Evolutionary conservation across 1,284 basidiomycete genomes (phyloP).

Genomic region (Sparassis latifolia): DNA sequence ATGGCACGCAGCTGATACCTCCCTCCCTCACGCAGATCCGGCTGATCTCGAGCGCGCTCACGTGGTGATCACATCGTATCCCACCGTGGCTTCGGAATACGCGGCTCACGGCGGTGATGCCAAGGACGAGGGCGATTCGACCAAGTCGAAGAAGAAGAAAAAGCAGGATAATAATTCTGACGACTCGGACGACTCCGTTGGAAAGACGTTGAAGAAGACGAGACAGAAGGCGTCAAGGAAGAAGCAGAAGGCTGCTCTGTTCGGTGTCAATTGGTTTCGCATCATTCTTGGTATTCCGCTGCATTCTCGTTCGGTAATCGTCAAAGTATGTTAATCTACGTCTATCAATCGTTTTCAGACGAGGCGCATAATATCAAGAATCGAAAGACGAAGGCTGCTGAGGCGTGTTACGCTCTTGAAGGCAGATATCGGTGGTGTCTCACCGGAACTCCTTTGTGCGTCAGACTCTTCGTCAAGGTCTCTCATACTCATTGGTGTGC

Average conservation of each 20-base stretch:
- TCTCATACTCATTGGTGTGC: slow-evolving; percentile 6
- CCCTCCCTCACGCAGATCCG: slow-evolving; percentile 40
- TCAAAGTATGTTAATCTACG: background rate
- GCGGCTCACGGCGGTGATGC: slow-evolving; percentile 38
- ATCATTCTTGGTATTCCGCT: slow-evolving; percentile 68
- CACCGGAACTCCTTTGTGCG: slow-evolving; percentile 86
- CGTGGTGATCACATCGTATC: slow-evolving; percentile 83
- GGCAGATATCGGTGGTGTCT: slow-evolving; percentile 86
- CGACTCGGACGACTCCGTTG: slow-evolving; percentile 31
- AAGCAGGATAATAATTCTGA: slow-evolving; percentile 30
- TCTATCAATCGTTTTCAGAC: slow-evolving; percentile 39
- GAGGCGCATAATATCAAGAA: slow-evolving; percentile 99
- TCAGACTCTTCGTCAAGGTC: background rate
- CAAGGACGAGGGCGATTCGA: slow-evolving; percentile 39
- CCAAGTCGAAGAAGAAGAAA: slow-evolving; percentile 33
- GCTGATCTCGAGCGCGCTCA: slow-evolving; percentile 56
- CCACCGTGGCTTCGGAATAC: slow-evolving; percentile 72
- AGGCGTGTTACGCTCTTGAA: slow-evolving; percentile 76
- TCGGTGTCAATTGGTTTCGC: slow-evolving; percentile 78
- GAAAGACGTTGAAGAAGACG: slow-evolving; percentile 34
- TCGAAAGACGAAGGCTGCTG: slow-evolving; percentile 72
- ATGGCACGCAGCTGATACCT: too few species aligned
- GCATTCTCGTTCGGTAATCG: background rate
- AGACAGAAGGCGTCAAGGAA: slow-evolving; percentile 37
- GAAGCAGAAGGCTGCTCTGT: slow-evolving; percentile 63